A percentile compares a stretch with the other conserved stretches of the same genome.
Conservation (phyloP, 805 yeast species). For the Candida patagonica region DNA sequence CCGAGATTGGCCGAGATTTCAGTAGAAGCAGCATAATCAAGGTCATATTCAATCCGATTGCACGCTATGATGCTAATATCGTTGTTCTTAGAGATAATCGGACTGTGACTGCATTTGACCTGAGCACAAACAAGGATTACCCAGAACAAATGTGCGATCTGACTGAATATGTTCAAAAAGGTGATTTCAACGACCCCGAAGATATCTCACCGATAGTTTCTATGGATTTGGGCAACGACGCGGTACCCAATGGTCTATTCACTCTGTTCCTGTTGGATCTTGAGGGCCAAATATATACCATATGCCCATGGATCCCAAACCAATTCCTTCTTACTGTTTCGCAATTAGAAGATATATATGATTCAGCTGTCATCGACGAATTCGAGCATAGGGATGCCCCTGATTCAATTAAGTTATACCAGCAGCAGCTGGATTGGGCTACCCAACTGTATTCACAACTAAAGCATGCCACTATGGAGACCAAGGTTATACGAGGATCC, state of each 20-base stretch:
- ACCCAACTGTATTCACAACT: slow-evolving; percentile 17
- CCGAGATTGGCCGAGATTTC: slow-evolving; percentile 22
- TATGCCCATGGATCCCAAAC: slow-evolving; percentile 58
- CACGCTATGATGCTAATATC: slow-evolving; percentile 35
- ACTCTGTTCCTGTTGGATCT: slow-evolving; percentile 43
- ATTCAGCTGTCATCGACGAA: slow-evolving; percentile 26
- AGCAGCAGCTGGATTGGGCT: slow-evolving; percentile 15
- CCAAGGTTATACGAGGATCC: slow-evolving; percentile 15
- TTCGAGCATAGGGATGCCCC: slow-evolving; percentile 7
- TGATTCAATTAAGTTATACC: background rate
- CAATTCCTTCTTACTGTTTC: slow-evolving; percentile 31
- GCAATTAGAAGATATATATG: slow-evolving; percentile 27
- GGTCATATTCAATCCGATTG: slow-evolving; percentile 37
- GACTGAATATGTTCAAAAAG: background rate
- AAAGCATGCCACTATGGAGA: slow-evolving; percentile 13
- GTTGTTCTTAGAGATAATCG: slow-evolving; percentile 33
- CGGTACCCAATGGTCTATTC: slow-evolving; percentile 34
- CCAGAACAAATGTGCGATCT: slow-evolving; percentile 18
- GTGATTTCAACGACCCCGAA: background rate
- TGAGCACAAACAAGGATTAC: slow-evolving; percentile 22
- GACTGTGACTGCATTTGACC: slow-evolving; percentile 30
- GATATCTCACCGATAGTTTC: slow-evolving; percentile 27
- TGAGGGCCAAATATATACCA: slow-evolving; percentile 50
- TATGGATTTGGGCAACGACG: slow-evolving; percentile 37
- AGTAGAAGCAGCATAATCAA: slow-evolving; percentile 28